A percentile compares a stretch with the other conserved stretches of the same genome.
Conservation (phyloP, 2,329 filamentous ascomycete genomes). For the Fonsecaea erecta region DNA sequence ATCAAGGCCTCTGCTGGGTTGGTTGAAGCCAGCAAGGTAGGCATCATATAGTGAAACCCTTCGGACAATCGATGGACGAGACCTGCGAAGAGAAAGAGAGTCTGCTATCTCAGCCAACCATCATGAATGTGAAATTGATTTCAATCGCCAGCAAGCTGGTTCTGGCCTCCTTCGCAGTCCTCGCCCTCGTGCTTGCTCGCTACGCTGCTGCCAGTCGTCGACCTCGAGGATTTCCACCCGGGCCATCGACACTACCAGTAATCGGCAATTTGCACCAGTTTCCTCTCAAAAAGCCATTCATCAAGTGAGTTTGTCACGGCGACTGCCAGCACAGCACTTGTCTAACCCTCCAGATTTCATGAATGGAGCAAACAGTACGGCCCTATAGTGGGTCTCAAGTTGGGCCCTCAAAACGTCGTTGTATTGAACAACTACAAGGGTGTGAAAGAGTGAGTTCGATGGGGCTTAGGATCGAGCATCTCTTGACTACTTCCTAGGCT, state of each 20-base stretch:
- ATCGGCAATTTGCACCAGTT: slow-evolving; percentile 29
- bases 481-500: slow-evolving; percentile 37
- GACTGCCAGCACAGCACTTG: background rate
- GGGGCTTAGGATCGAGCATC: background rate
- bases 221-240: slow-evolving; percentile 27
- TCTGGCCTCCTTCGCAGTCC: background rate
- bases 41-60: background rate
- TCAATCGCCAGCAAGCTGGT: background rate
- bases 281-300: slow-evolving; percentile 16
- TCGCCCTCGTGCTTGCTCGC: background rate
- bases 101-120: background rate
- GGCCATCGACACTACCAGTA: slow-evolving; percentile 26
- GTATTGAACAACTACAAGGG: slow-evolving; percentile 22
- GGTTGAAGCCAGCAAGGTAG: too few species aligned
- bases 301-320: slow-evolving; percentile 1
- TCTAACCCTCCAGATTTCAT: slow-evolving; percentile 16
- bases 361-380: slow-evolving; percentile 23
- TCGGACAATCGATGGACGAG: too few species aligned
- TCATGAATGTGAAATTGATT: background rate
- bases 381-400: slow-evolving; percentile 19
- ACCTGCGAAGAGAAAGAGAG: too few species aligned
- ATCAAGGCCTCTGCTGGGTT: too few species aligned
- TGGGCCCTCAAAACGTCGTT: slow-evolving; percentile 22
- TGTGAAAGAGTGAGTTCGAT: slow-evolving; percentile 17
- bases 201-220: slow-evolving; percentile 19